A percentile compares a stretch with the other conserved stretches of the same genome.
Conservation (phyloP, 805 yeast species). For the Saccharomycopsis sp. region DNA sequence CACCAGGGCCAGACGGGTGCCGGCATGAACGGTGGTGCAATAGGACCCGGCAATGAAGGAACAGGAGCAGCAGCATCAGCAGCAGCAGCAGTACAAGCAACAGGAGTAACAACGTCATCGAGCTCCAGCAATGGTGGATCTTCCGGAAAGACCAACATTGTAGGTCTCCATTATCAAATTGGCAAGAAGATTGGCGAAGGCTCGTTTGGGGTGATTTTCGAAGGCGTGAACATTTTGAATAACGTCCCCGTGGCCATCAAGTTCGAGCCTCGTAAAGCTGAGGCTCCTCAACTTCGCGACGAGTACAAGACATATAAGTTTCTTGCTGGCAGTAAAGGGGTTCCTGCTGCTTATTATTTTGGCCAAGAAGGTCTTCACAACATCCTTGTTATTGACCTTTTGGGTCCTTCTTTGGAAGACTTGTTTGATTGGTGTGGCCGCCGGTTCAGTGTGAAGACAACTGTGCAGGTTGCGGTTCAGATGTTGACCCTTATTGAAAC, state of each 20-base stretch:
- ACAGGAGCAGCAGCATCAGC: too few species aligned
- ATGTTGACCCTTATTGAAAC: slow-evolving; percentile 83
- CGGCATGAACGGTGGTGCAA: neutral
- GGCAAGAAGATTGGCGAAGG: slow-evolving; percentile 99
- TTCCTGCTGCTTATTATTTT: slow-evolving; percentile 94
- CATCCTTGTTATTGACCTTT: slow-evolving; percentile 83
- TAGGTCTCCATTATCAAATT: slow-evolving; percentile 92
- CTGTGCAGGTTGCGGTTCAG: slow-evolving; percentile 88
- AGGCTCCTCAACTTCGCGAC: slow-evolving; percentile 94
- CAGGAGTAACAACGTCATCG: too few species aligned
- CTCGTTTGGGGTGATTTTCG: slow-evolving; percentile 94
- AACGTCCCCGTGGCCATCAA: slow-evolving; percentile 93
- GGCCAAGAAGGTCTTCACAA: slow-evolving; percentile 98
- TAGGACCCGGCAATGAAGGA: neutral
- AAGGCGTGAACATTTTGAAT: slow-evolving; percentile 87
- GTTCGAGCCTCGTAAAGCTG: slow-evolving; percentile 93
- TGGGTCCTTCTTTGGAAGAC: slow-evolving; percentile 95
- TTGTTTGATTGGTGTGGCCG: slow-evolving; percentile 98
- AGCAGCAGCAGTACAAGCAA: neutral
- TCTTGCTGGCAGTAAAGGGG: slow-evolving; percentile 70
- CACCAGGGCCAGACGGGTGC: neutral
- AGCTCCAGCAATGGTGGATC: neutral
- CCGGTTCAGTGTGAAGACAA: slow-evolving; percentile 77
- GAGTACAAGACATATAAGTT: slow-evolving; percentile 94
- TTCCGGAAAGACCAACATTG: slow-evolving; percentile 30